Percentiles rank a stretch among this genome's conserved stretches.
Evolutionary conservation across 2,329 filamentous ascomycete genomes (phyloP).

Genomic region (Penicillium aurantiogriseum): DNA sequence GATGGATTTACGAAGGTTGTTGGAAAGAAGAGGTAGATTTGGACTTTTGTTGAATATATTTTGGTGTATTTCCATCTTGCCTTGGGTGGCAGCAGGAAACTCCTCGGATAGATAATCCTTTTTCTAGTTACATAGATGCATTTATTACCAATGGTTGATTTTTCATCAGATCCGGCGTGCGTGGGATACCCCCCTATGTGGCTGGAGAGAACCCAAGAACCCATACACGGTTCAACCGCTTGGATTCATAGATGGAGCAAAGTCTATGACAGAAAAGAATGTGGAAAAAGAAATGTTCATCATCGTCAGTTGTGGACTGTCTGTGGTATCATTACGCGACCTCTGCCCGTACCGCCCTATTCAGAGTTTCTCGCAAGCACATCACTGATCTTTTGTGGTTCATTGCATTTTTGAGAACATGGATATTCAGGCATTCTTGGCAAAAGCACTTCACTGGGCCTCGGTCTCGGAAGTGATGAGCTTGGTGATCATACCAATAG

Average conservation of each 20-base stretch:
- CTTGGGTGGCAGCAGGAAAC: background rate
- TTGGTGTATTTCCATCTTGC: background rate
- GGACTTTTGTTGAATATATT: background rate
- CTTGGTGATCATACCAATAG: constrained; percentile 98
- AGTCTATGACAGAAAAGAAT: constrained; percentile 26
- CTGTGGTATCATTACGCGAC: constrained; percentile 24
- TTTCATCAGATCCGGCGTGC: background rate
- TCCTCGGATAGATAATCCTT: constrained; percentile 6
- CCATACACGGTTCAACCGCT: constrained; percentile 15
- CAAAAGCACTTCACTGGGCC: constrained; percentile 4
- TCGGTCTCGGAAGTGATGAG: constrained; percentile 53
- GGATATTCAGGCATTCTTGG: background rate
- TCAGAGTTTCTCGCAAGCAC: constrained; percentile 7
- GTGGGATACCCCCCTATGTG: background rate
- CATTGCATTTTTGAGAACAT: background rate
- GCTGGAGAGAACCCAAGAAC: background rate
- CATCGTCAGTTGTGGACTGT: constrained; percentile 34
- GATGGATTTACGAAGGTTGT: constrained; percentile 78
- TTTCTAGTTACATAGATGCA: constrained; percentile 12
- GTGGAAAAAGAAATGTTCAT: constrained; percentile 27
- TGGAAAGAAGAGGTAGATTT: constrained; percentile 55
- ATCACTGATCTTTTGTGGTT: background rate
- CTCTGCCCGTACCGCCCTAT: constrained; percentile 21
- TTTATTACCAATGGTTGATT: background rate
- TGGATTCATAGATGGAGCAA: constrained; percentile 19